Evolutionary conservation across 2,329 filamentous ascomycete species (phyloP), one percentile per base, ranked within the genome.

Genomic region (Hymenoscyphus scutula): DNA sequence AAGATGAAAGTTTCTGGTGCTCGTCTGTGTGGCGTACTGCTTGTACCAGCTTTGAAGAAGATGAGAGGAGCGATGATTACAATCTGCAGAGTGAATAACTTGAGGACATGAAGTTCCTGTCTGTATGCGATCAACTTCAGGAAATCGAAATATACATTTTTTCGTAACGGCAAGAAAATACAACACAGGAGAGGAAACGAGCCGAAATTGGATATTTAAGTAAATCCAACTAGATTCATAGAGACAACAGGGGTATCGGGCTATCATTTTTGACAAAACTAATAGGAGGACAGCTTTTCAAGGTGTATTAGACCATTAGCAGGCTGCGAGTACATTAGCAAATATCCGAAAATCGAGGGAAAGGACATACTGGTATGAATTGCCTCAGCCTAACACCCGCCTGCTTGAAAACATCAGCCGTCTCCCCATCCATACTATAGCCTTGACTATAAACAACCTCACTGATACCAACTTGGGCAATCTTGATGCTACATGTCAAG

Each of bases 401-500:
- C 75, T 92, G 86, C 62, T 85, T 80, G 69, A 99, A 90, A 30
- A 99, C 89, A 58, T 85, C 84, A 8, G 93, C 92, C 41, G 92
- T 90, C 75, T 91, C 86, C 48, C 81, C 84, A 73, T 99, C 95
- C 89, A 99, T 97, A 74, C 94, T 94, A 75, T 99, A 99, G 29
- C 90, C 87, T 74, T 96, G 89, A 68, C 87, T 93, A 72, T 97
- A 99, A 15, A 99, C 93, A 15, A 99, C 95, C 80, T 99, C 95
- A 51, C 85, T 87, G 68, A 99, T 97, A 19, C 95, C 95, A 7
- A 98, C 92, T 78, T 99, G 95, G 25, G 92, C 91, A 72, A 99
- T 98, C 80, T 99, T 99, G 80, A 99, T 96, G 72, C 92, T 97
- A 77, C 95, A 99, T 2, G 95, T 99, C 75, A 99, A 80, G 75